Conservation (phyloP, 2,329 filamentous ascomycete species). For the Coniella lustricola region DNA sequence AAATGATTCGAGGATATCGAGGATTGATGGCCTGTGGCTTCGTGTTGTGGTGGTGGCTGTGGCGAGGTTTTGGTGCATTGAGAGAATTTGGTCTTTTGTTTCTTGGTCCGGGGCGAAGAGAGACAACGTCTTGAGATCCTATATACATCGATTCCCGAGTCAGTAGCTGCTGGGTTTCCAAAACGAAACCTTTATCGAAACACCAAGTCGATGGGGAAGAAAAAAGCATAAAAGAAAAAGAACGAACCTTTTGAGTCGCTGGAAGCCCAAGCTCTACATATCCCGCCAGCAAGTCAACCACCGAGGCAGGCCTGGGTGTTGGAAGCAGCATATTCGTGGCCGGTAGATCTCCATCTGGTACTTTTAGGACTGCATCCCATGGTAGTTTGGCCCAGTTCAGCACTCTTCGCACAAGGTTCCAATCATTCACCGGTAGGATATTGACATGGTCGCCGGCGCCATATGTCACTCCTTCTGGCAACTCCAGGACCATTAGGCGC, state of each 20-base stretch:
- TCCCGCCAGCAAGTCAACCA: constrained; percentile 56
- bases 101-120: no score
- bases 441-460: constrained; percentile 71
- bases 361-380: constrained; percentile 61
- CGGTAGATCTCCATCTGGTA: constrained; percentile 35
- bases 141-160: no score
- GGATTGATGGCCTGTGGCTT: no score
- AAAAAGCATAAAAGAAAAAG: no score
- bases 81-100: no score
- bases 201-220: no score
- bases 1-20: no score
- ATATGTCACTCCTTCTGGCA: constrained; percentile 61
- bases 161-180: no score
- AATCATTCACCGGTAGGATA: constrained; percentile 63
- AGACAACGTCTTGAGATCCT: no score
- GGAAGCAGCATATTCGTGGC: constrained; percentile 45
- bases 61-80: no score
- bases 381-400: constrained; percentile 60
- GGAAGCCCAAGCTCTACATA: constrained; percentile 70
- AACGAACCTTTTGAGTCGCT: constrained; percentile 57
- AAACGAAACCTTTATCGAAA: no score
- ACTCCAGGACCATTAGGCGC: constrained; percentile 58
- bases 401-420: constrained; percentile 52
- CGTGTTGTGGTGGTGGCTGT: no score
- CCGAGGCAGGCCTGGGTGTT: constrained; percentile 49